A percentile compares a stretch with the other conserved stretches of the same genome.
These are phyloP conservation scores for Agaricus blazei DNA, from an alignment of 768 basidiomycete species.

Conservation along the genomic window DNA sequence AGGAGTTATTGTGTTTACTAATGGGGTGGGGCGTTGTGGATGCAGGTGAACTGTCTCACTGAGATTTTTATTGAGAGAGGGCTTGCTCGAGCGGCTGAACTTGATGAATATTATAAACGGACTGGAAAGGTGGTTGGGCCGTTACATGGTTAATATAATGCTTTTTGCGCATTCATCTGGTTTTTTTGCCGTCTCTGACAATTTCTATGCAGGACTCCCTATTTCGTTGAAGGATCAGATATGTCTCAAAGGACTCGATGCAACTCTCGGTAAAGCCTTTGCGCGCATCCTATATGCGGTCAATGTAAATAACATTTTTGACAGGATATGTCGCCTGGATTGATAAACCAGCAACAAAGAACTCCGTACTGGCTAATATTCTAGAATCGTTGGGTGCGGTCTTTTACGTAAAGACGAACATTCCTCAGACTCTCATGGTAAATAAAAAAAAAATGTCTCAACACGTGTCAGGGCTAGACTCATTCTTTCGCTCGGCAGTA, in stretches of 20 bases:
- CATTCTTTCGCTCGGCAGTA: slow-evolving; percentile 36
- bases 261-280: slow-evolving; percentile 49
- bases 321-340: slow-evolving; percentile 73
- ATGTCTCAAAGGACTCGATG: slow-evolving; percentile 61
- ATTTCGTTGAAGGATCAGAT: slow-evolving; percentile 76
- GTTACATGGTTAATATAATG: slow-evolving; percentile 47
- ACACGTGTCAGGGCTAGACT: neutral
- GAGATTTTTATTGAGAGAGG: slow-evolving; percentile 80
- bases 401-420: slow-evolving; percentile 66
- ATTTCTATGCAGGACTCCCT: slow-evolving; percentile 37
- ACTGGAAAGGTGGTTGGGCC: slow-evolving; percentile 69
- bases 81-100: slow-evolving; percentile 52
- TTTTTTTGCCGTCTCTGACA: neutral
- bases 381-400: slow-evolving; percentile 67
- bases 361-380: slow-evolving; percentile 62
- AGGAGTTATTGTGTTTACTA: neutral
- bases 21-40: neutral
- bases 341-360: slow-evolving; percentile 50
- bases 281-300: neutral
- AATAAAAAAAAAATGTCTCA: slow-evolving; percentile 5
- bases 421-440: slow-evolving; percentile 78
- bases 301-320: neutral
- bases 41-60: slow-evolving; percentile 73
- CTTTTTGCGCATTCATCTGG: slow-evolving; percentile 5
- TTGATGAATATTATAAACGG: slow-evolving; percentile 56